Base-by-base conservation (phyloP, 768 basidiomycete species). In the Rhizopogon sp. region DNA sequence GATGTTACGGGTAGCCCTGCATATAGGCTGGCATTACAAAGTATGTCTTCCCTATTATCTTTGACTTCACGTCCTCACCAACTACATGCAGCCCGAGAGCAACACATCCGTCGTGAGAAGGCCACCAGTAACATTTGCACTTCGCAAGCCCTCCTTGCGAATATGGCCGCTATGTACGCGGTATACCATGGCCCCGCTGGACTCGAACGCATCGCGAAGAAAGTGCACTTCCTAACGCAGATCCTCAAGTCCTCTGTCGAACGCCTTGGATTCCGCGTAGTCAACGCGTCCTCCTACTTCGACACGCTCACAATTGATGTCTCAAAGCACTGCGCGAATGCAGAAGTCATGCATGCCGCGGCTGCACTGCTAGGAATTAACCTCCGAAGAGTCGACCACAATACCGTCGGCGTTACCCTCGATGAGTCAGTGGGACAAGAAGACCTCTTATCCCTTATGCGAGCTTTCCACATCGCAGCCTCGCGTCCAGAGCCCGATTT, bases 151-250 rank as follows among this genome's bases (percentile, higher is more conserved):
- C 83, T 99, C 16, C 88, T 99, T 28, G 97, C 97, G 17, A 99
- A 99, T 73, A 98, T 98, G 93, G 93, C 97, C 17, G 94, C 95
- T 37, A 98, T 99, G 96, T 94, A 93, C 66, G 94, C 94, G 6
- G 84, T 98, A 20, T 98, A 97, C 69, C 97, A 99, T 65, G 97
- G 97, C 10, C 90, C 97, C 0, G 79, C 76, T 43, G 94, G 95
- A 55, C 79, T 99, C 29, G 75, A 78, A 55, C 83, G 83, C 44
- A 98, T 98, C 59, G 94, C 93, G 17, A 76, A 80, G 66, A 93
- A 90, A 72, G 90, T 98, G n/a, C 93, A 98, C 69, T 79, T 84
- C 17, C 82, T 92, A 61, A 88, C 97, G 0, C 84, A 87, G 54
- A 77, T 92, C 52, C 81, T 98, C 62, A 85, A 81, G 65, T 68